Conservation (phyloP, 179 eudicot species). For the Silene noctiflora region DNA sequence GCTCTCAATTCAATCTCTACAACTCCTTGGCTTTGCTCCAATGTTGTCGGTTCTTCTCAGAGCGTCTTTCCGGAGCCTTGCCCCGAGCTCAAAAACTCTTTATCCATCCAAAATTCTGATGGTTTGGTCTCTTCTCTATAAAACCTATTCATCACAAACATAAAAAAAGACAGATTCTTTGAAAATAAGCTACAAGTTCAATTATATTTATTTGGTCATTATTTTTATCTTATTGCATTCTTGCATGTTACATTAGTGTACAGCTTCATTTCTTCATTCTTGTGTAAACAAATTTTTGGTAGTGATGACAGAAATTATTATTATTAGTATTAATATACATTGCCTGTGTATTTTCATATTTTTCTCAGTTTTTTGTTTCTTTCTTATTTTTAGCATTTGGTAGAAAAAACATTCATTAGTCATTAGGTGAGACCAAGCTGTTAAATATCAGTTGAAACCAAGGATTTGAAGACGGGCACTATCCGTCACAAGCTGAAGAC, state of each 20-base stretch:
- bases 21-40: constrained; percentile 33
- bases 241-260: constrained; percentile 32
- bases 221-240: constrained; percentile 21
- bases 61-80: constrained; percentile 36
- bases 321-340: constrained; percentile 1
- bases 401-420: too few relatives aligned
- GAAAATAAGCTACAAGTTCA: constrained; percentile 1
- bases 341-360: constrained; percentile 16
- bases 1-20: constrained; percentile 26
- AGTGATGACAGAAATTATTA: constrained; percentile 18
- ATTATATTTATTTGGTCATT: neutral
- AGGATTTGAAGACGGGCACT: too few relatives aligned
- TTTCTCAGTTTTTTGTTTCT: neutral
- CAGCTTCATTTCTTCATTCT: constrained; percentile 41
- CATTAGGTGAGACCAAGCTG: too few relatives aligned
- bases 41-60: constrained; percentile 32
- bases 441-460: too few relatives aligned
- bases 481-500: too few relatives aligned
- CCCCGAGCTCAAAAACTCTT: constrained; percentile 29
- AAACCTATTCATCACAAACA: neutral
- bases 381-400: too few relatives aligned
- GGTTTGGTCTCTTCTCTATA: constrained; percentile 28
- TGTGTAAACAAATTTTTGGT: constrained; percentile 37
- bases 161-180: constrained; percentile 12
- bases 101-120: constrained; percentile 25